phyloP scores from a whole-genome alignment of 192 early-diverging fungal species.

The Gryganskiella cystojenkinii region DNA sequence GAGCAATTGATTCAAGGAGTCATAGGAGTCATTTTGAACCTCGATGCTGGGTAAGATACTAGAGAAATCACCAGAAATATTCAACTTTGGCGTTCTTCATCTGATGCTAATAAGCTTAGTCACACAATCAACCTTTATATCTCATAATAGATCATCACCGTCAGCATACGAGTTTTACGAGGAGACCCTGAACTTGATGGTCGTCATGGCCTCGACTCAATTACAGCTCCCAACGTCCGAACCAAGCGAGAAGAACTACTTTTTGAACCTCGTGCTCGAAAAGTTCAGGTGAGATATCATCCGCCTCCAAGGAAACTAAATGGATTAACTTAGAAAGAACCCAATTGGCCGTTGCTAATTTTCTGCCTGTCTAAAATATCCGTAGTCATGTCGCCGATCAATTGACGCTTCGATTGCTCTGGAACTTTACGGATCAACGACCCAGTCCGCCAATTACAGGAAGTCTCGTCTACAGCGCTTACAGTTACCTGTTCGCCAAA shows the following conservation, averaged over 20 bases:
- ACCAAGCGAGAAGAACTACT: conserved; percentile 64
- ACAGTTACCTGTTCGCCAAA: conserved; percentile 73
- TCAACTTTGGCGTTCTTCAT: too few relatives aligned
- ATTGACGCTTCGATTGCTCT: conserved; percentile 57
- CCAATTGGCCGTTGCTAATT: too few relatives aligned
- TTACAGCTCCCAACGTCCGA: conserved; percentile 56
- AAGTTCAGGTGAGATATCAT: conserved; percentile 61
- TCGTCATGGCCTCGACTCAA: conserved; percentile 74
- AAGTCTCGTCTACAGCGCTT: conserved; percentile 74
- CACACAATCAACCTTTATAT: too few relatives aligned
- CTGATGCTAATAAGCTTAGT: too few relatives aligned
- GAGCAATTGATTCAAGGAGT: conserved; percentile 68
- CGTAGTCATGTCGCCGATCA: conserved; percentile 71
- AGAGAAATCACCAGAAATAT: background rate
- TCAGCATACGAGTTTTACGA: conserved; percentile 75
- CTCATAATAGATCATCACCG: conserved; percentile 50
- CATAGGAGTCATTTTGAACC: conserved; percentile 62
- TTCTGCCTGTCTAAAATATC: too few relatives aligned
- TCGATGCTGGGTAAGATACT: conserved; percentile 63
- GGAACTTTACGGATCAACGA: conserved; percentile 50
- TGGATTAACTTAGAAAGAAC: too few relatives aligned
- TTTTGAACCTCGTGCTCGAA: conserved; percentile 71
- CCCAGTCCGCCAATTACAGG: conserved; percentile 42
- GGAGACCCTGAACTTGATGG: conserved; percentile 69
- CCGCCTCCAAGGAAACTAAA: too few relatives aligned